Percentiles rank a stretch among this genome's conserved stretches.
Conservation (phyloP, 2,329 filamentous ascomycete species). For the Aspergillus sojae region DNA sequence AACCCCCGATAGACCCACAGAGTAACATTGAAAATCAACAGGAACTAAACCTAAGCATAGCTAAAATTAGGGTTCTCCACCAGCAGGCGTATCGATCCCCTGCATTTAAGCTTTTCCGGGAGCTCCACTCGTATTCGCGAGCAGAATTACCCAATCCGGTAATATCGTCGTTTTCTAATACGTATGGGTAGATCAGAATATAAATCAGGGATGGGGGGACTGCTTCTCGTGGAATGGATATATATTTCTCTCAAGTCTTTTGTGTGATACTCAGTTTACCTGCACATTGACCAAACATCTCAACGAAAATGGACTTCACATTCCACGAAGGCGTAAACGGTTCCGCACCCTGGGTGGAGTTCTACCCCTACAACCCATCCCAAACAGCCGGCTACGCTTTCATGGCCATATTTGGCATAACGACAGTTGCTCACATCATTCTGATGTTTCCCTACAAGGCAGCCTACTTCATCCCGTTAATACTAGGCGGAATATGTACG, state of each 20-base stretch:
- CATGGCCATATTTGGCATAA: slow-evolving; percentile 36
- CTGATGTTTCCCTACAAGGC: slow-evolving; percentile 35
- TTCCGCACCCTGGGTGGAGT: slow-evolving; percentile 34
- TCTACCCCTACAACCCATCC: slow-evolving; percentile 42
- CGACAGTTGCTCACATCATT: slow-evolving; percentile 33
- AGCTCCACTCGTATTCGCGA: slow-evolving; percentile 32
- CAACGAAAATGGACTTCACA: slow-evolving; percentile 33
- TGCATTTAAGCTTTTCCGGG: slow-evolving; percentile 10
- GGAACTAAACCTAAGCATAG: not conserved
- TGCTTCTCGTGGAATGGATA: not conserved
- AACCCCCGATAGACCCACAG: not conserved
- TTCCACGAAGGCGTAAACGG: slow-evolving; percentile 36
- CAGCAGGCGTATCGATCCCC: not conserved
- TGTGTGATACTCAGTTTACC: not conserved
- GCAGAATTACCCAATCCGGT: slow-evolving; percentile 26
- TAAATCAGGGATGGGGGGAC: not conserved
- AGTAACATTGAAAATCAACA: not conserved
- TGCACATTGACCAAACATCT: not conserved
- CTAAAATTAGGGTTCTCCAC: slow-evolving; percentile 6
- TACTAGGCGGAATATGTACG: slow-evolving; percentile 42
- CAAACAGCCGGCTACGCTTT: slow-evolving; percentile 39
- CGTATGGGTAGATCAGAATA: not conserved
- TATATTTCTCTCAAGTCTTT: not conserved
- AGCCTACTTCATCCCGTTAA: slow-evolving; percentile 41
- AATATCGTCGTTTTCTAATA: slow-evolving; percentile 8